phyloP scores from a whole-genome alignment of 768 basidiomycete species.

The Tubosaeta sp. region DNA sequence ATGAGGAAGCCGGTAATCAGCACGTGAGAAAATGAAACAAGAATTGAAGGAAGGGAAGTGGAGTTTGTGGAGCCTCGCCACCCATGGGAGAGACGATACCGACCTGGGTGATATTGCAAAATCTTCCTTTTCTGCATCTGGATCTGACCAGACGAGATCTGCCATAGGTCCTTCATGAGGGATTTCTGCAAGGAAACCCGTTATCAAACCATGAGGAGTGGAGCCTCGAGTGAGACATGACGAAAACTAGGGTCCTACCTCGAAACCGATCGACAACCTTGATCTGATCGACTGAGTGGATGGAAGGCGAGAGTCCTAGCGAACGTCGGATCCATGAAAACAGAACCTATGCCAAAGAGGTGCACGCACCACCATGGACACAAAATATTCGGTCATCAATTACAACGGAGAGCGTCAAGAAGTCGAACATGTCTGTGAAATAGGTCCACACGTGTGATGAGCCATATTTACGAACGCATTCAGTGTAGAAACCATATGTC shows the following conservation, averaged over 20 bases:
- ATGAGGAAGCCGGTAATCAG: constrained; percentile 12
- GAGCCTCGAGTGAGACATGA: constrained; percentile 16
- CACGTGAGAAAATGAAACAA: constrained; percentile 7
- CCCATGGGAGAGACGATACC: constrained; percentile 23
- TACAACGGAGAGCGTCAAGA: constrained; percentile 93
- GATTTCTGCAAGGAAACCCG: constrained; percentile 60
- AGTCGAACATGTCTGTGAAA: constrained; percentile 99
- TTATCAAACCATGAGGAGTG: constrained; percentile 19
- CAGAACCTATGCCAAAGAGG: not conserved
- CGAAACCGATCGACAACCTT: constrained; percentile 98
- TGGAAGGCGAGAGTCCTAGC: constrained; percentile 90
- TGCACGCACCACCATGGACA: constrained; percentile 83
- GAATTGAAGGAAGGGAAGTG: constrained; percentile 5
- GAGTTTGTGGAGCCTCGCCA: constrained; percentile 7
- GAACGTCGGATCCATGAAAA: constrained; percentile 6
- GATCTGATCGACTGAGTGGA: constrained; percentile 99
- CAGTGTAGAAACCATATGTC: constrained; percentile 99
- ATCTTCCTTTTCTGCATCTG: constrained; percentile 98
- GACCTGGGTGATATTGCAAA: constrained; percentile 98
- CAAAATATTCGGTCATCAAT: constrained; percentile 99
- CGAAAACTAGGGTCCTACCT: constrained; percentile 46
- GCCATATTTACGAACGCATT: constrained; percentile 97
- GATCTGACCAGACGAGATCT: constrained; percentile 99
- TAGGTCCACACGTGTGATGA: constrained; percentile 97
- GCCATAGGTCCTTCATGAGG: constrained; percentile 99